phyloP scores from a whole-genome alignment of 2,329 filamentous ascomycete genomes.

The Pseudonectria foliicola region DNA sequence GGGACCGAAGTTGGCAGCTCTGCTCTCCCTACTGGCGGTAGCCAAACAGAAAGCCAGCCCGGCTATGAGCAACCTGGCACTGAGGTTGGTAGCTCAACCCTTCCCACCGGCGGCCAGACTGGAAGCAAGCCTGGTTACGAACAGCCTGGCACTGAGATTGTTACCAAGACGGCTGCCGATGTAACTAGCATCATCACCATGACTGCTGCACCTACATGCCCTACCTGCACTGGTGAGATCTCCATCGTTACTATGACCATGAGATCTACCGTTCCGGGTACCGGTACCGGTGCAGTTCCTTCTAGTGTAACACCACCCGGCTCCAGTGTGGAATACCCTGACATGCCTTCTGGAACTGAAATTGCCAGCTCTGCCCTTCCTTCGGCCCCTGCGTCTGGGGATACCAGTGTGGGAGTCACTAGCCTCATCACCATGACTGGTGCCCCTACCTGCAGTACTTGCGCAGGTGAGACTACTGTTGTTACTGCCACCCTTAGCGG shows the following conservation, averaged over 20 bases:
- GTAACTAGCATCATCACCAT: constrained; percentile 7
- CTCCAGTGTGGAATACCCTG: too few species aligned
- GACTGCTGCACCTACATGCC: constrained; percentile 6
- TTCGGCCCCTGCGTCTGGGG: neutral
- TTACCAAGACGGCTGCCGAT: constrained; percentile 1
- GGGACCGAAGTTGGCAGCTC: neutral
- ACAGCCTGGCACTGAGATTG: neutral
- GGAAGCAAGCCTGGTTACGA: neutral
- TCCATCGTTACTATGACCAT: constrained; percentile 7
- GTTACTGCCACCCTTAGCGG: neutral
- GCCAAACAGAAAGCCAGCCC: neutral
- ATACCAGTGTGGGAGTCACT: neutral
- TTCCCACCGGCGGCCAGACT: constrained; percentile 3
- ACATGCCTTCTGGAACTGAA: too few species aligned
- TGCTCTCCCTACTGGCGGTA: neutral
- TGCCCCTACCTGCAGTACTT: neutral
- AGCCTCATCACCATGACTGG: neutral
- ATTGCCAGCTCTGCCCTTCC: too few species aligned
- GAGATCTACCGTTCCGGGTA: neutral
- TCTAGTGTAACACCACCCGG: neutral
- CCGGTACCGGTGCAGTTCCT: neutral
- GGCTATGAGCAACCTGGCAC: neutral
- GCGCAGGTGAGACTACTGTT: neutral
- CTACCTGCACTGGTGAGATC: constrained; percentile 6
- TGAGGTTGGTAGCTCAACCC: constrained; percentile 2